Evolutionary conservation across 2,329 filamentous ascomycete species (phyloP).

Genomic region (Pochonia chlamydosporia): DNA sequence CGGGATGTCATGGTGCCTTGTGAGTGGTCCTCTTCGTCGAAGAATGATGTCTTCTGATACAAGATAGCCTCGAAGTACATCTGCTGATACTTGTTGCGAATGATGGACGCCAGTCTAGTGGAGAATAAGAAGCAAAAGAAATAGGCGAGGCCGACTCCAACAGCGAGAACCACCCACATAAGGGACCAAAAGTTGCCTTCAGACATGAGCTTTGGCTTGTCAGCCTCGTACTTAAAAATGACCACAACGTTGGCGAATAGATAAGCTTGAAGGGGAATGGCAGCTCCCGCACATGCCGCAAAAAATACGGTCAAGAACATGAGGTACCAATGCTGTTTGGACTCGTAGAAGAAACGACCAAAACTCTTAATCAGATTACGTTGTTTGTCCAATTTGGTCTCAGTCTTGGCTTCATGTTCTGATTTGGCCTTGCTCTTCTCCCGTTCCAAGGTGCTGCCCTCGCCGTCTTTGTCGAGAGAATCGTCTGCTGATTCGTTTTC

Average conservation of each 20-base stretch:
- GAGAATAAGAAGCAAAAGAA: conserved; percentile 33
- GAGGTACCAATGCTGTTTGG: conserved; percentile 42
- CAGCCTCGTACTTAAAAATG: conserved; percentile 35
- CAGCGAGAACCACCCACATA: conserved; percentile 58
- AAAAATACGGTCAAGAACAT: conserved; percentile 45
- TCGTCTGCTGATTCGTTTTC: conserved; percentile 29
- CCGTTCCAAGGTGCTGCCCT: conserved; percentile 31
- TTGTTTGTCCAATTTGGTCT: conserved; percentile 23
- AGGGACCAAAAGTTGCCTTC: conserved; percentile 56
- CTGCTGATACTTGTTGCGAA: conserved; percentile 50
- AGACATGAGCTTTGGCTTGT: conserved; percentile 24
- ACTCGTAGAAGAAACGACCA: conserved; percentile 51
- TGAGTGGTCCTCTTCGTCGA: conserved; percentile 54
- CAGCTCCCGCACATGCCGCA: conserved; percentile 36
- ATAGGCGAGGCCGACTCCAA: conserved; percentile 47
- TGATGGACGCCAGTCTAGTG: conserved; percentile 39
- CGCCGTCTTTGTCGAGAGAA: conserved; percentile 33
- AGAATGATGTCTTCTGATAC: conserved; percentile 53
- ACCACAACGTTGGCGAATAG: conserved; percentile 49
- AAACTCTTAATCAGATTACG: conserved; percentile 47
- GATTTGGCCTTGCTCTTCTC: conserved; percentile 40
- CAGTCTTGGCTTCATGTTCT: conserved; percentile 19
- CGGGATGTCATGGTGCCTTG: conserved; percentile 54
- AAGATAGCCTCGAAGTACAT: conserved; percentile 58
- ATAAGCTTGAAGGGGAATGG: conserved; percentile 46